Evolutionary conservation across 1,284 basidiomycete species (phyloP), one percentile per base, ranked within the genome.

Genomic region (Marasmius fiardii): DNA sequence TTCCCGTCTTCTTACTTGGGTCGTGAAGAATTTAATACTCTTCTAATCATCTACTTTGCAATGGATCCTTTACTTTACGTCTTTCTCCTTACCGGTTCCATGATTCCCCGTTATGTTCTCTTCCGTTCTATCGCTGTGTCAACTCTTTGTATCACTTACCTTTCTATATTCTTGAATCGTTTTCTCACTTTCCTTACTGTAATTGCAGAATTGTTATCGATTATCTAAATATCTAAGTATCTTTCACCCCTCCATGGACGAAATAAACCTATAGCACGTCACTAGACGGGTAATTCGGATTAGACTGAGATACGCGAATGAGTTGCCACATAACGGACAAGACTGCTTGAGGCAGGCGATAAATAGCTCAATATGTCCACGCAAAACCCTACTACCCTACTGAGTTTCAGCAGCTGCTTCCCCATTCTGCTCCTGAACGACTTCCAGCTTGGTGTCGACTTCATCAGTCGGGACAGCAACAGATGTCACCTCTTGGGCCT

Each of bases 371-470:
- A 20, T 44, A 21, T 39, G 33, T 45, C 44, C n/a, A 33, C 33
- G 31, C 48, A 20, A 44, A 16, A 11, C 47, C n/a, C 33, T 49
- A 49, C 44, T 23, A 11, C 47, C n/a, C 33, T 49, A 49, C 47
- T 49, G 28, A 20, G 47, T 7, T 31, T 26, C 47, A 16, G 47
- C 47, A 23, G 28, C 69, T 43, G 69, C 70, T 53, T 66, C 66
- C 7, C 39, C 39, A 20, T 41, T 41, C n/a, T 41, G 39, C 64
- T 79, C 80, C 59, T 77, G 67, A 26, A 77, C 75, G 50, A 61
- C 73, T 63, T 80, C 80, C 33, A 82, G 67, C 61, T 80, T 77
- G 52, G 78, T 76, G 26, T 71, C 75, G 21, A 80, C 76, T 37
- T 74, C 74, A 35, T 76, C 75, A 28, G 72, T 69, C 4, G 76